Base-by-base conservation (phyloP, 164 flowering plant genomes). In the Dillenia turbinata region DNA sequence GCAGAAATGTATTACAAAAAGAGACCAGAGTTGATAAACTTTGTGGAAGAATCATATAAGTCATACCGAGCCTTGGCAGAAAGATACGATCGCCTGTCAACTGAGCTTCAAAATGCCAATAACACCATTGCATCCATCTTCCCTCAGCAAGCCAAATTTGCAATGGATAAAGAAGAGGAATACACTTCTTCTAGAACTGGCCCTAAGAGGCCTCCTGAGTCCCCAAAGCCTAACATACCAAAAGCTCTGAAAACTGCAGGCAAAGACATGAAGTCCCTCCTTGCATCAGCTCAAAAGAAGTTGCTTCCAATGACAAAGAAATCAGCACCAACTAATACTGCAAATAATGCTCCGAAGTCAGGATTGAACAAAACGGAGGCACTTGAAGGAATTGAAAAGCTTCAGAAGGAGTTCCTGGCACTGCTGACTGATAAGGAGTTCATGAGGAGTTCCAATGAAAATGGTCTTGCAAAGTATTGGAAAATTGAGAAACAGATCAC, bases 1-100 rank as follows among this genome's bases (percentile, higher is more conserved):
- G 97, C 97, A 44, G 94, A 90, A 66, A 90, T 90, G 97, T 90
- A 90, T 75, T 90, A 88, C 76, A 83, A 79, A 60, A 85, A 71
- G 59, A 74, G 95, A 73, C 95, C 97, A n/a, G 92, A 88, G 58
- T 71, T 89, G 64, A 80, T 84, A 56, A 72, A 48, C 69, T 81
- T 79, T 19, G 88, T 89, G 7, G 89, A 89, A 68, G 96, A 89
- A 63, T 61, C 86, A 22, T 84, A 73, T 77, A 56, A 79, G 56
- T 81, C 85, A 26, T 89, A 81, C 64, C 66, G 87, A 43, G 78
- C 93, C 48, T 69, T 89, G 12, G 96, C 93, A 8, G 91, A 89
- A 63, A 68, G 89, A 56, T 86, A 84, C 16, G 84, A 86, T 55
- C 84, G 81, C 65, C 61, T 86, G 22, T 80, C 89, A 8, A 79